Percentiles rank a stretch among this genome's conserved stretches.
These are phyloP conservation scores for Phytophthora multivora DNA, from an alignment of 352 stramenopile species.

Conservation along the genomic window DNA sequence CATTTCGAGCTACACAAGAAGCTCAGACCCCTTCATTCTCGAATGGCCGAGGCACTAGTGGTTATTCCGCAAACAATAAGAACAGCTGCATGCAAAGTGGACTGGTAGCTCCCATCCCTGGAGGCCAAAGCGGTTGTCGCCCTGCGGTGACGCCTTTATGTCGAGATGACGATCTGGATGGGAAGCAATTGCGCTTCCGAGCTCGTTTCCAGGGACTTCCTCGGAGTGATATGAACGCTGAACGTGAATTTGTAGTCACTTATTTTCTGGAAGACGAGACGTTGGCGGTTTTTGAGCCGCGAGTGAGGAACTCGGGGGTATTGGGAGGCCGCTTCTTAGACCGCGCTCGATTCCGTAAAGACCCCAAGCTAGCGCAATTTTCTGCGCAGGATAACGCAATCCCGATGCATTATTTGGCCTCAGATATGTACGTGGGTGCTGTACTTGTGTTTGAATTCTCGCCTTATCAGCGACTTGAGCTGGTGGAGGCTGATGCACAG, in stretches of 20 bases:
- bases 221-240: constrained; percentile 40
- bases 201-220: constrained; percentile 57
- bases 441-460: constrained; percentile 74
- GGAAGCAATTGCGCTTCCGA: constrained; percentile 78
- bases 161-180: constrained; percentile 51
- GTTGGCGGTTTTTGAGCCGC: constrained; percentile 75
- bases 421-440: constrained; percentile 78
- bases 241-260: constrained; percentile 78
- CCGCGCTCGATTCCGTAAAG: constrained; percentile 69
- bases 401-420: constrained; percentile 42
- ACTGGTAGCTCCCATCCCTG: constrained; percentile 31
- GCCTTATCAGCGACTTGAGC: constrained; percentile 65
- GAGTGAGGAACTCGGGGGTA: constrained; percentile 70
- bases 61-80: constrained; percentile 37
- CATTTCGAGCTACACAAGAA: constrained; percentile 45
- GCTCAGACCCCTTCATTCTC: constrained; percentile 7
- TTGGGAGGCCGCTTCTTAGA: constrained; percentile 75
- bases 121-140: constrained; percentile 4
- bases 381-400: neutral
- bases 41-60: constrained; percentile 28
- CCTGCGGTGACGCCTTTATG: constrained; percentile 31
- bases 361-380: constrained; percentile 4
- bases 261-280: constrained; percentile 86
- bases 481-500: constrained; percentile 77
- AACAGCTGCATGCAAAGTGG: constrained; percentile 37